phyloP scores from a whole-genome alignment of 345 rosid species.

The Eucalyptus albens region DNA sequence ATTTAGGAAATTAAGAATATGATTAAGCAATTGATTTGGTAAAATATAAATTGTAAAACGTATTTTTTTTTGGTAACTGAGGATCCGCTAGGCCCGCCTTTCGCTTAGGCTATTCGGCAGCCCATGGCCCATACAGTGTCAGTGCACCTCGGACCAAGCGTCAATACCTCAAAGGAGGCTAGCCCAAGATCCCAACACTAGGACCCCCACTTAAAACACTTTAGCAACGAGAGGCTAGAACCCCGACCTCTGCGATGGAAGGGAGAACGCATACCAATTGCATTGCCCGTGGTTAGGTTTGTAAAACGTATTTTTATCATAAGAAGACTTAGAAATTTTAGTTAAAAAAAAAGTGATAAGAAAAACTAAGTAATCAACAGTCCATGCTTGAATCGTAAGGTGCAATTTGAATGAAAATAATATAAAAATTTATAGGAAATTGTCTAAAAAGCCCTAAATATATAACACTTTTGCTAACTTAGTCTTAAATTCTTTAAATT shows the following conservation, averaged over 20 bases:
- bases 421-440: neutral
- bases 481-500: too few species aligned
- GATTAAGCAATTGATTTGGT: neutral
- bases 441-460: too few species aligned
- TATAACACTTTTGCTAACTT: too few species aligned
- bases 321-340: neutral
- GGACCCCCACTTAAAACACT: too few species aligned
- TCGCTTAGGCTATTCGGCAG: too few species aligned
- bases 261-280: too few species aligned
- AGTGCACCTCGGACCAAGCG: too few species aligned
- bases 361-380: neutral
- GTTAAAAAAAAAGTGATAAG: neutral
- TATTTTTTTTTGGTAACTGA: neutral
- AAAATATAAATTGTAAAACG: neutral
- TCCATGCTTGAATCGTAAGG: neutral
- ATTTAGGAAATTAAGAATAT: neutral
- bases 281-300: accelerated
- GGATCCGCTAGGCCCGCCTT: accelerated
- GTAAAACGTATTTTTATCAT: neutral
- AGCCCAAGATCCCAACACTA: too few species aligned
- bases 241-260: accelerated
- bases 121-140: too few species aligned
- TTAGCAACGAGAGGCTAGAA: too few species aligned
- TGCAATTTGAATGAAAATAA: neutral
- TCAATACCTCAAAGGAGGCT: accelerated